These are phyloP conservation scores for Colletotrichum euphorbiae DNA, from an alignment of 2,329 filamentous ascomycete species.

Conservation along the genomic window DNA sequence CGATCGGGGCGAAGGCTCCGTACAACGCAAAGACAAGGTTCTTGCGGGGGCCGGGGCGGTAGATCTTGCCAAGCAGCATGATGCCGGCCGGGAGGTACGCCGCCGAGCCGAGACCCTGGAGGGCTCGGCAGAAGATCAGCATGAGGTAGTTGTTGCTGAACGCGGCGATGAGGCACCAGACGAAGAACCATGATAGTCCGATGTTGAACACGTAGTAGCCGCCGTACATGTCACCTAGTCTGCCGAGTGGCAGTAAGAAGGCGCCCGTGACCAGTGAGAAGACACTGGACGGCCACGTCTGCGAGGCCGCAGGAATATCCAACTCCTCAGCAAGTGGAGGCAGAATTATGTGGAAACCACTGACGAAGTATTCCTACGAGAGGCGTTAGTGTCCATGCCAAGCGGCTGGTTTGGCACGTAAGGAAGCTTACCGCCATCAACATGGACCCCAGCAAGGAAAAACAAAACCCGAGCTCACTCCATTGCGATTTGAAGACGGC, in stretches of 20 bases:
- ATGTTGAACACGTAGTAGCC: constrained; percentile 69
- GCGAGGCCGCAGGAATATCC: constrained; percentile 69
- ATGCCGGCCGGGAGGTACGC: constrained; percentile 79
- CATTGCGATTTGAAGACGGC: constrained; percentile 62
- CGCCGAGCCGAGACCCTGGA: constrained; percentile 79
- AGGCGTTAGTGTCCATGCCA: not conserved
- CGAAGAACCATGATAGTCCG: constrained; percentile 72
- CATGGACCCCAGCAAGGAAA: constrained; percentile 71
- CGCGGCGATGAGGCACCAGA: constrained; percentile 77
- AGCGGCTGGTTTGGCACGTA: not conserved
- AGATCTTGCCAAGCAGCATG: constrained; percentile 75
- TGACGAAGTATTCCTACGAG: constrained; percentile 76
- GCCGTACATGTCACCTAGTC: constrained; percentile 72
- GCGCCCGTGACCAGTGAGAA: constrained; percentile 68
- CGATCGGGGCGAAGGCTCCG: constrained; percentile 66
- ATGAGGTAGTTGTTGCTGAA: constrained; percentile 76
- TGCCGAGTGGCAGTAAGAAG: constrained; percentile 73
- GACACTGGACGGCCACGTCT: constrained; percentile 74
- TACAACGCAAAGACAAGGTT: constrained; percentile 74
- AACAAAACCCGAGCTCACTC: constrained; percentile 72
- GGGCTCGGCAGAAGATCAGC: constrained; percentile 78
- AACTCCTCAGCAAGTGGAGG: constrained; percentile 73
- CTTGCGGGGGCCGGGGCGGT: constrained; percentile 77
- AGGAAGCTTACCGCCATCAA: constrained; percentile 62
- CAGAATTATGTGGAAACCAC: constrained; percentile 80